Evolutionary conservation across 805 yeast genomes (phyloP).

Genomic region (Crinitomyces ghanaensis): DNA sequence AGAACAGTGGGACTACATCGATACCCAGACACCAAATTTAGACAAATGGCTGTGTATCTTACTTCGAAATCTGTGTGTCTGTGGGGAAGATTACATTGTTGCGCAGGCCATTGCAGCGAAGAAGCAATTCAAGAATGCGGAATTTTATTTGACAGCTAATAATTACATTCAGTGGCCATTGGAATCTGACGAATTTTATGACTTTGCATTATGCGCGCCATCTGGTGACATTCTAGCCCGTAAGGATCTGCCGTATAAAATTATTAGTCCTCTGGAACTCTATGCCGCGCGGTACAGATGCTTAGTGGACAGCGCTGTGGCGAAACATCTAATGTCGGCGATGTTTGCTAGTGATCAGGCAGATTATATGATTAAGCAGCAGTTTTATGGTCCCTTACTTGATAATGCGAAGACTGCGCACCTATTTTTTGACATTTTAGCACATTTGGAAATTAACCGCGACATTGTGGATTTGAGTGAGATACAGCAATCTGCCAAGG

Average conservation of each 20-base stretch:
- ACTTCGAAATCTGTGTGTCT: constrained; percentile 34
- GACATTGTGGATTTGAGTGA: too few species aligned
- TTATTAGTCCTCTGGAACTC: constrained; percentile 6
- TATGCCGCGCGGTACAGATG: constrained; percentile 8
- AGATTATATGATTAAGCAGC: too few species aligned
- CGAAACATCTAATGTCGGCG: neutral
- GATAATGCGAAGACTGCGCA: too few species aligned
- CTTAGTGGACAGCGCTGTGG: neutral
- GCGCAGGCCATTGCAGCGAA: constrained; percentile 6
- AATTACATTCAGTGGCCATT: neutral
- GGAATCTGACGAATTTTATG: constrained; percentile 7
- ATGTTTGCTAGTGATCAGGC: too few species aligned
- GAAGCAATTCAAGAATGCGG: neutral
- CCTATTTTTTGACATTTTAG: too few species aligned
- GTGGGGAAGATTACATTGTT: constrained; percentile 45
- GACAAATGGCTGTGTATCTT: constrained; percentile 42
- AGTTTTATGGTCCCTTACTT: too few species aligned
- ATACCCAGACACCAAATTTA: constrained; percentile 21
- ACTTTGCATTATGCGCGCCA: constrained; percentile 6
- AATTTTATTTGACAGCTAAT: neutral
- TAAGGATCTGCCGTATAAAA: constrained; percentile 4
- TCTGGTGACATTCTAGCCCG: constrained; percentile 2
- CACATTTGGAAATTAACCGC: too few species aligned
- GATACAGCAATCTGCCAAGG: too few species aligned
- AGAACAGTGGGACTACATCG: constrained; percentile 60